Evolutionary conservation across 2,329 filamentous ascomycete species (phyloP).

Genomic region (Fusarium clavum): DNA sequence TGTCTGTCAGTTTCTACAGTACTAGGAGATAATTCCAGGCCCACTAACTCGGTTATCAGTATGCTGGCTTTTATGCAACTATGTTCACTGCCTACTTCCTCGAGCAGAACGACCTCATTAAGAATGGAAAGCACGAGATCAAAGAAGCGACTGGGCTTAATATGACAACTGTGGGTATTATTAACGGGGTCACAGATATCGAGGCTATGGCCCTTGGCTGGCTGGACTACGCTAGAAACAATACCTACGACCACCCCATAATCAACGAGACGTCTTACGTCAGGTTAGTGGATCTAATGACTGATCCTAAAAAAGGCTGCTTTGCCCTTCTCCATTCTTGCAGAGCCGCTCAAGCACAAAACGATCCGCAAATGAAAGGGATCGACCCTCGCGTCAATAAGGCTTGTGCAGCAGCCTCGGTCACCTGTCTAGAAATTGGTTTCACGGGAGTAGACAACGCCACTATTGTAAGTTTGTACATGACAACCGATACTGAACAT

Average conservation of each 20-base stretch:
- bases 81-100: neutral
- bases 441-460: neutral
- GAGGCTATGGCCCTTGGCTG: neutral
- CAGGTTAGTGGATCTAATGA: neutral
- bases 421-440: neutral
- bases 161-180: neutral
- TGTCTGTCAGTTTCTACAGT: neutral
- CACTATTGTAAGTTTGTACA: neutral
- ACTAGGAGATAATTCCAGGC: accelerated
- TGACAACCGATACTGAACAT: too few relatives aligned
- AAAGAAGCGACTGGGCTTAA: neutral
- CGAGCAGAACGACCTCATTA: neutral
- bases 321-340: neutral
- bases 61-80: neutral
- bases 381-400: neutral
- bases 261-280: neutral
- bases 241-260: neutral
- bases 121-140: neutral
- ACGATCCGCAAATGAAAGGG: neutral
- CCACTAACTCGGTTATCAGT: neutral
- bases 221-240: neutral
- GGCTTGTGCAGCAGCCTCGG: neutral
- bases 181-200: neutral
- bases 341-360: neutral
- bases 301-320: neutral